A percentile compares a stretch with the other conserved stretches of the same genome.
phyloP scores from a whole-genome alignment of 2,329 filamentous ascomycete genomes.

The Fusarium sp. region DNA sequence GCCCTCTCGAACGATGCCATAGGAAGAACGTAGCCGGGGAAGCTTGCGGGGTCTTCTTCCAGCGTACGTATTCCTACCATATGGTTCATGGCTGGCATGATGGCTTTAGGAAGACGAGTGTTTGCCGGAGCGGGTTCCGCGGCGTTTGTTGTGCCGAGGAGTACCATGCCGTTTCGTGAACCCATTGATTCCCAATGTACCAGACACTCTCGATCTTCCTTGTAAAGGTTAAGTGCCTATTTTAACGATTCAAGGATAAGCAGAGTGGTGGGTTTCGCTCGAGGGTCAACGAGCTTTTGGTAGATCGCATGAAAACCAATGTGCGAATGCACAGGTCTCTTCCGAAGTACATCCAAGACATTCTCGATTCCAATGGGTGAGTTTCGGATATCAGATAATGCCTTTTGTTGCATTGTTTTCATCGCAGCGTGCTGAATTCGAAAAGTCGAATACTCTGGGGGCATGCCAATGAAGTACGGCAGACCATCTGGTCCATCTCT shows the following conservation, averaged over 20 bases:
- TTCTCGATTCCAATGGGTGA: background rate
- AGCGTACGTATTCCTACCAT: background rate
- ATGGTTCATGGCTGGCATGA: background rate
- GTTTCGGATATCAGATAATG: background rate
- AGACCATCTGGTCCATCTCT: constrained; percentile 3
- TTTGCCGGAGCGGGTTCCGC: background rate
- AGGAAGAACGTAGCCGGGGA: background rate
- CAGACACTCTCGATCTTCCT: background rate
- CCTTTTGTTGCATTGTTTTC: background rate
- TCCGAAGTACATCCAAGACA: background rate
- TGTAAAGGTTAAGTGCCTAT: background rate
- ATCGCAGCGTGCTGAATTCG: background rate
- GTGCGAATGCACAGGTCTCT: background rate
- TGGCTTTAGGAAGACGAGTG: background rate
- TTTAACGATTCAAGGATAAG: background rate
- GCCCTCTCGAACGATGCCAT: constrained; percentile 16
- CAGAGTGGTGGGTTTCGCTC: fast-evolving
- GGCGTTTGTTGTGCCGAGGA: background rate
- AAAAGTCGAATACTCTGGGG: background rate
- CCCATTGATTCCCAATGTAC: constrained; percentile 1
- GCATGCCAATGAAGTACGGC: constrained; percentile 15
- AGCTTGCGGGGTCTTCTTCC: background rate
- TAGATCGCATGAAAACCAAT: constrained; percentile 1
- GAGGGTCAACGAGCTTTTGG: background rate
- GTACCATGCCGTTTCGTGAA: background rate